Evolutionary conservation across 108 stramenopile genomes (phyloP), one percentile per base, ranked within the genome.

Genomic region (Conticribra guillardii): DNA sequence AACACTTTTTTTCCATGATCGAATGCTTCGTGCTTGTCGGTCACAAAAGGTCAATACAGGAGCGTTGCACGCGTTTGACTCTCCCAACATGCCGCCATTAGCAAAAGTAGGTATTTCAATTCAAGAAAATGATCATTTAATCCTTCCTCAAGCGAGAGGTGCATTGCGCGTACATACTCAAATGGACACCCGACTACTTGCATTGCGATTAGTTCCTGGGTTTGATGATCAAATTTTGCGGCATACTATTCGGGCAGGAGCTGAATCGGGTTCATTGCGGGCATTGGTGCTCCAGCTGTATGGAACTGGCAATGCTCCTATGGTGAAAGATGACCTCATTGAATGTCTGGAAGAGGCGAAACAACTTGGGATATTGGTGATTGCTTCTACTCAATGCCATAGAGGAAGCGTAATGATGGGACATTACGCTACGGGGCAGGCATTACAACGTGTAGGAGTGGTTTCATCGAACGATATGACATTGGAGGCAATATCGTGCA

Each of bases 381-480:
- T 98, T 54, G 96, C 89, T n/a, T 68, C 91, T 15, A 95, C 96
- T 48, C 99, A 99, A 73, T 99, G 99, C 69, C 69, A 79, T 24
- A 86, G 73, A 46, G 99, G 99, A 27, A 78, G 80, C 29, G 99
- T 98, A 2, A 70, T 84, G 63, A 76, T 98, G 62, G 94, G 91
- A 14, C 88, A 93, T 49, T 99, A 98, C 64, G 96, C 95, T 2
- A 93, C 95, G 1, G 99, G 97, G 2, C 71, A 76, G 18, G 89
- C 84, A 1, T 71, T 99, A 54, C 51, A 84, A 37, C 68, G 73
- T 18, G 87, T 83, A 16, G 98, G 98, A 17, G 98, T 97, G 4
- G 86, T 98, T 14, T 81, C 84, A 3, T 96, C 92, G 16, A 75
- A 73, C 17, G 99, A 99, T 79, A 98, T 99, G 98, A 99, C 99